A percentile compares a stretch with the other conserved stretches of the same genome.
These are phyloP conservation scores for Corrigiola litoralis DNA, from an alignment of 179 eudicot species.

Conservation along the genomic window DNA sequence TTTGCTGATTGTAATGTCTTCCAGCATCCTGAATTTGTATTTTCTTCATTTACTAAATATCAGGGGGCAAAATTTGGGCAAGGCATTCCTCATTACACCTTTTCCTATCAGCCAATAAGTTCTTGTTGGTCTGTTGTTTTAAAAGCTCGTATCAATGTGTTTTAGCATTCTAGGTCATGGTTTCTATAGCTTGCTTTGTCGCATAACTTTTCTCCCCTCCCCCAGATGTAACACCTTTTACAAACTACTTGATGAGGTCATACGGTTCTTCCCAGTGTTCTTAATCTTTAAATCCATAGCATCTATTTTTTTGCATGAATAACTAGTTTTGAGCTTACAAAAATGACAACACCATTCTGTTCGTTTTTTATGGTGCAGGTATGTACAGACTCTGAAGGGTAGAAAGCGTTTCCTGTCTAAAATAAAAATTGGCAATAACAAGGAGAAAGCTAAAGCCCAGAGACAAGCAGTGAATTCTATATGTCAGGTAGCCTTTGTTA, in stretches of 20 bases:
- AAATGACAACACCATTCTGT: not conserved
- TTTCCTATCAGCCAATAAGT: too few relatives aligned
- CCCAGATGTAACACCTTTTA: not conserved
- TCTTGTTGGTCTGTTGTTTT: too few relatives aligned
- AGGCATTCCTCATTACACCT: too few relatives aligned
- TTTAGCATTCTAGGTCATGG: too few relatives aligned
- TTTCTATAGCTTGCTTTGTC: not conserved
- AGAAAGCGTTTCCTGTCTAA: slow-evolving; percentile 90
- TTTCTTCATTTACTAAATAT: not conserved
- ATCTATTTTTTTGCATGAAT: too few relatives aligned
- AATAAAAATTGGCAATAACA: slow-evolving; percentile 66
- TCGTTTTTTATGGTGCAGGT: slow-evolving; percentile 41
- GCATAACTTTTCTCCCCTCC: not conserved
- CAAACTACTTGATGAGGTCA: not conserved
- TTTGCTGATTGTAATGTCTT: not conserved
- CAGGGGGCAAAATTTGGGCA: too few relatives aligned
- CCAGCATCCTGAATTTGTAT: not conserved
- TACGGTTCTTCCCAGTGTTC: too few relatives aligned
- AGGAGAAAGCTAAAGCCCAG: slow-evolving; percentile 93
- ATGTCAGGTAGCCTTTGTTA: slow-evolving; percentile 61
- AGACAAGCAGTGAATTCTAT: slow-evolving; percentile 99
- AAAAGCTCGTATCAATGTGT: too few relatives aligned
- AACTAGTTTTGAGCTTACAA: too few relatives aligned
- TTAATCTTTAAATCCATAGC: too few relatives aligned
- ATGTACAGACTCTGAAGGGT: slow-evolving; percentile 80